These are phyloP conservation scores for Juglanconis sp. DNA, from an alignment of 2,329 filamentous ascomycete species.

Conservation along the genomic window DNA sequence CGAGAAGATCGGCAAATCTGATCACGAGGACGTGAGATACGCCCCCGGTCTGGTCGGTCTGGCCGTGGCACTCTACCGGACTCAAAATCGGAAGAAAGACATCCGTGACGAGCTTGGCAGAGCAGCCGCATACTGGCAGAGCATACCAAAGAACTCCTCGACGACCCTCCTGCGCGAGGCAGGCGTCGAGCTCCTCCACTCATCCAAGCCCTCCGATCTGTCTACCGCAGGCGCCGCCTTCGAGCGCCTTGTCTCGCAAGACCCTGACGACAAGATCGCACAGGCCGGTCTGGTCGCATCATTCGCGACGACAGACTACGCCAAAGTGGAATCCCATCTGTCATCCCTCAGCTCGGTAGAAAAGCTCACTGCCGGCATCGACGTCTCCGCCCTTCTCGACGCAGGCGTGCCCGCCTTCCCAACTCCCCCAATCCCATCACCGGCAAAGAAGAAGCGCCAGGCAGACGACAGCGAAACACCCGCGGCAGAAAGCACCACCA, in stretches of 20 bases:
- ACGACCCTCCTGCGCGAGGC: conserved; percentile 68
- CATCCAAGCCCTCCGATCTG: conserved; percentile 65
- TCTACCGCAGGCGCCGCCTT: conserved; percentile 76
- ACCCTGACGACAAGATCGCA: conserved; percentile 66
- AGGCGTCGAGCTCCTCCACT: conserved; percentile 77
- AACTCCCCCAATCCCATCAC: conserved; percentile 34
- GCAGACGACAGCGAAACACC: conserved; percentile 27
- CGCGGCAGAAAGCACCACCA: conserved; percentile 12
- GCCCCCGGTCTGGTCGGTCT: conserved; percentile 82
- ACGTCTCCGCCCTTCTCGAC: conserved; percentile 61
- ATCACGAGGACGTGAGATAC: conserved; percentile 68
- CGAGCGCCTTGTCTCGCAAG: conserved; percentile 61
- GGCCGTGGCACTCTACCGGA: conserved; percentile 73
- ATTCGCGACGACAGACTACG: conserved; percentile 60
- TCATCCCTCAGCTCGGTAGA: conserved; percentile 59
- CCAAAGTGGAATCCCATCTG: conserved; percentile 53
- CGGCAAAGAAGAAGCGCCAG: conserved; percentile 47
- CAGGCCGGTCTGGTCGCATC: conserved; percentile 85
- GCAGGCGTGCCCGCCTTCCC: conserved; percentile 58
- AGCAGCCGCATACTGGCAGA: conserved; percentile 77
- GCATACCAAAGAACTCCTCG: conserved; percentile 28
- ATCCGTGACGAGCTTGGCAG: conserved; percentile 72
- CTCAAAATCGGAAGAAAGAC: conserved; percentile 69
- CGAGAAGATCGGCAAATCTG: conserved; percentile 55
- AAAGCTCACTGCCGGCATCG: conserved; percentile 56